These are phyloP conservation scores for Colletotrichum sp. DNA, from an alignment of 2,329 filamentous ascomycete genomes.

Conservation along the genomic window DNA sequence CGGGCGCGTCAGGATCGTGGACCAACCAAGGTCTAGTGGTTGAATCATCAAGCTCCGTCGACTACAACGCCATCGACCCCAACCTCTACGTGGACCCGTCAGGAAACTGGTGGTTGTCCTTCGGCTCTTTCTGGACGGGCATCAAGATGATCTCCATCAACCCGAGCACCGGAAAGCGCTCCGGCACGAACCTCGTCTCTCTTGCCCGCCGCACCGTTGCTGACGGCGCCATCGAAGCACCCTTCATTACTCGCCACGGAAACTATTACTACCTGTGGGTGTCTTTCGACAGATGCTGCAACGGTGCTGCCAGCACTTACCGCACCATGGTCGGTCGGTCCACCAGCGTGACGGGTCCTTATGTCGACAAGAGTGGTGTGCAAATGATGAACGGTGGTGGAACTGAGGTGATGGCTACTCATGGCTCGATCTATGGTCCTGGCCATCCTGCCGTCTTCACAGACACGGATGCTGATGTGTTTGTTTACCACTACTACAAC, in stretches of 20 bases:
- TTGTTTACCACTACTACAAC: conserved; percentile 36
- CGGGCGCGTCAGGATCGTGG: conserved; percentile 33
- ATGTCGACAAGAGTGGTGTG: conserved; percentile 28
- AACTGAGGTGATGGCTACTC: conserved; percentile 32
- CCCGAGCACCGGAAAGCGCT: conserved; percentile 29
- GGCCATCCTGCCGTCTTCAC: conserved; percentile 36
- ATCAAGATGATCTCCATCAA: conserved; percentile 33
- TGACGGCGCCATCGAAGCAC: conserved; percentile 31
- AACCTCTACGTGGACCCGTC: conserved; percentile 32
- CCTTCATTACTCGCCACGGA: conserved; percentile 31
- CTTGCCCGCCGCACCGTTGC: conserved; percentile 28
- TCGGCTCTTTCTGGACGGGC: conserved; percentile 36
- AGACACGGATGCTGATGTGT: conserved; percentile 33
- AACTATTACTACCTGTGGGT: conserved; percentile 38
- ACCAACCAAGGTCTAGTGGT: conserved; percentile 32
- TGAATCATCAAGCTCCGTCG: conserved; percentile 24
- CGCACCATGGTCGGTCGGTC: conserved; percentile 37
- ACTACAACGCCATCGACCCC: conserved; percentile 34
- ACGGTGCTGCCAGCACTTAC: conserved; percentile 33
- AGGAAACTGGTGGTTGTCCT: conserved; percentile 35
- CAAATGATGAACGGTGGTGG: conserved; percentile 33
- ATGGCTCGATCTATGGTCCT: conserved; percentile 33
- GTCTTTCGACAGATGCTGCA: conserved; percentile 35
- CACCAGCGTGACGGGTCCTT: conserved; percentile 31
- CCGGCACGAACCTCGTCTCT: conserved; percentile 25